These are phyloP conservation scores for Lichtheimia ornata DNA, from an alignment of 371 early-diverging fungal genomes.

Conservation along the genomic window DNA sequence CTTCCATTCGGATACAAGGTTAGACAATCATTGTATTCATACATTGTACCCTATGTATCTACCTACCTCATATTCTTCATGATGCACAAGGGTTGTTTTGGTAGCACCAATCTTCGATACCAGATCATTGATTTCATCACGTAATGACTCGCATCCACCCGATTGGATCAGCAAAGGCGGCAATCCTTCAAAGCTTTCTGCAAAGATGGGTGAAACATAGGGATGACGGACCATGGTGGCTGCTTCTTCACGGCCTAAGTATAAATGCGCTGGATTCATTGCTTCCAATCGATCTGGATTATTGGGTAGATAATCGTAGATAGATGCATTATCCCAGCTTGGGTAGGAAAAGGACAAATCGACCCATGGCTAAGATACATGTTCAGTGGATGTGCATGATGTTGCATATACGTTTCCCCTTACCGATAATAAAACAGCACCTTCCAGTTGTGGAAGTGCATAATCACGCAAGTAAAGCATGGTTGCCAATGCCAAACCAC, in stretches of 20 bases:
- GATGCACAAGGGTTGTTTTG: constrained; percentile 31
- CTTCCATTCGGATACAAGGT: constrained; percentile 8
- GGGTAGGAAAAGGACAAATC: constrained; percentile 41
- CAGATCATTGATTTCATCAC: constrained; percentile 54
- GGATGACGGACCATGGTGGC: constrained; percentile 29
- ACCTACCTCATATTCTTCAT: constrained; percentile 41
- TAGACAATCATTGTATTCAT: background rate
- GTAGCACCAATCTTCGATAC: constrained; percentile 24
- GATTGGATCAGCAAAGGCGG: constrained; percentile 63
- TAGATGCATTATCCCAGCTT: constrained; percentile 30
- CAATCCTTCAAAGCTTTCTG: constrained; percentile 45
- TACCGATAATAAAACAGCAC: constrained; percentile 40
- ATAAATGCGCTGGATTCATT: constrained; percentile 34
- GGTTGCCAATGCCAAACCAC: constrained; percentile 52
- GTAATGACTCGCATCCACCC: constrained; percentile 59
- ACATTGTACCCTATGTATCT: background rate
- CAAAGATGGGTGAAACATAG: constrained; percentile 46
- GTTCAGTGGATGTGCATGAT: background rate
- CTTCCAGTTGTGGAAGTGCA: constrained; percentile 46
- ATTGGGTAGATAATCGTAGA: constrained; percentile 34
- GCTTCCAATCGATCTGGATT: constrained; percentile 19
- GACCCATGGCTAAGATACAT: constrained; percentile 37
- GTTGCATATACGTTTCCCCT: constrained; percentile 1
- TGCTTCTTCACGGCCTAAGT: constrained; percentile 30
- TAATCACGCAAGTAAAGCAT: constrained; percentile 57